Evolutionary conservation across 345 rosid species (phyloP), one percentile per base, ranked within the genome.

Genomic region (Camelina sativa): DNA sequence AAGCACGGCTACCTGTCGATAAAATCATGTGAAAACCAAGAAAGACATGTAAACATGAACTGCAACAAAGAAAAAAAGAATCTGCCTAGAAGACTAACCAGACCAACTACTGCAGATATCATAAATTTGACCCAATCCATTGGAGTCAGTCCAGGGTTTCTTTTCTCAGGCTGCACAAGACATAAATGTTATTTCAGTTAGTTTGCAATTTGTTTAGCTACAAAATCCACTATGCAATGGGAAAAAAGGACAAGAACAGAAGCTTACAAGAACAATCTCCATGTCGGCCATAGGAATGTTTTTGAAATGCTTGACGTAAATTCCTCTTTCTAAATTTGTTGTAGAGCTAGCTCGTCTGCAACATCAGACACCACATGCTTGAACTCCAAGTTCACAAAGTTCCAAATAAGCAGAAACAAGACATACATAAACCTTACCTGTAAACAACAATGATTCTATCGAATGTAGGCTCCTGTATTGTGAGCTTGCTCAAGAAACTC

Each of bases 281-380:
- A 90, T 71, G 84, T 95, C 99, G 20, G 99, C 99, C 99, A 95
- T 95, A 51, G 99, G 99, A 65, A 95, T 95, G 78, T 89, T 90
- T 79, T 87, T 95, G 88, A 95, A 95, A 89, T 95, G 99, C 75
- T 95, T 95, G 60, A 92, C 91, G 59, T 79, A 85, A 65, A 95
- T 71, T 79, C 93, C 96, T 40, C 94, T 85, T 34, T 90, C 99
- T 55, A 8, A 28, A 51, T 90, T 81, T 41, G 65, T 23, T 62
- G 81, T 82, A 57, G 86, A 54, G 67, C 98, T 81, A 67, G 91
- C 90, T 77, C 61, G 69, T 88, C 99, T 92, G 86, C 68, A 85
- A 66, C 75, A 54, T 38, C 41, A 80, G 55, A 72, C 43, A 68
- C 65, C 44, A 38, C 67, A 48, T 37, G 61, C 53, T 68, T 67